A percentile compares a stretch with the other conserved stretches of the same genome.
Conservation (phyloP, 768 basidiomycete species). For the Dentipellis sp. region DNA sequence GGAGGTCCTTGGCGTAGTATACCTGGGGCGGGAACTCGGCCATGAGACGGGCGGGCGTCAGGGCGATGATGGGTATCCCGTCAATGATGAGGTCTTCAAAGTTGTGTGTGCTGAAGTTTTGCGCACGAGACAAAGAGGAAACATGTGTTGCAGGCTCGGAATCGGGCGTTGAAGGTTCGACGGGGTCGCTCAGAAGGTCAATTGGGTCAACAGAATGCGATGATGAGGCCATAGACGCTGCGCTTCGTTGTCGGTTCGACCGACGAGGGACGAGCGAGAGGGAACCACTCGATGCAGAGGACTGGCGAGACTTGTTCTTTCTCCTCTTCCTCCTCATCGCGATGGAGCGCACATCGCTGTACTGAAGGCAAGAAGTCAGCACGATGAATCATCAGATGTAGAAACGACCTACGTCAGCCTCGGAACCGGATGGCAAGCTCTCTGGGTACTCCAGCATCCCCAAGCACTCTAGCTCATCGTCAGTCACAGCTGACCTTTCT, state of each 20-base stretch:
- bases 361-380: no score
- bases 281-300: background rate
- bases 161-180: background rate
- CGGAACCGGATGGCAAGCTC: background rate
- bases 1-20: constrained; percentile 39
- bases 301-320: background rate
- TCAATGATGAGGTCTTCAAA: background rate
- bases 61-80: constrained; percentile 5
- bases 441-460: background rate
- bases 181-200: background rate
- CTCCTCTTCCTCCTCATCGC: background rate
- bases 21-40: constrained; percentile 17
- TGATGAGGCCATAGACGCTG: background rate
- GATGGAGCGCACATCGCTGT: no score
- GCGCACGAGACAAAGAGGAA: background rate
- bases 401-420: background rate
- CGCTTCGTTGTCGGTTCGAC: background rate
- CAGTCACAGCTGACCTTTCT: background rate
- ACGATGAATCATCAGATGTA: background rate
- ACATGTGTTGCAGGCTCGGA: background rate
- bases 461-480: background rate
- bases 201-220: background rate
- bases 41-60: constrained; percentile 10
- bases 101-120: background rate
- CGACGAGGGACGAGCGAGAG: background rate